Conservation (phyloP, 768 basidiomycete genomes). For the Xerocomus brunneocitrinus region DNA sequence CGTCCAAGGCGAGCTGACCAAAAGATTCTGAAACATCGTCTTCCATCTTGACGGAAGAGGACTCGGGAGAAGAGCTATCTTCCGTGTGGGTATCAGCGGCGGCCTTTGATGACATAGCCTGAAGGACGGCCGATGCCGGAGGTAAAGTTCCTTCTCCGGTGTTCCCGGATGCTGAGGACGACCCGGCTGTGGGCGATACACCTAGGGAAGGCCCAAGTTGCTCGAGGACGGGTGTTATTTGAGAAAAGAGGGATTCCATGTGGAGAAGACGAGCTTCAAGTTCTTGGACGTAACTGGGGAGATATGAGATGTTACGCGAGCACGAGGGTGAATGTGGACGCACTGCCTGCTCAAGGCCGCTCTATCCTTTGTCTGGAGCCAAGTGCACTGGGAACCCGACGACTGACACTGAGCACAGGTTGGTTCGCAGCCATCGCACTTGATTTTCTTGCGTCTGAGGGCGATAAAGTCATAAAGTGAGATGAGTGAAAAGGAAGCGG, state of each 20-base stretch:
- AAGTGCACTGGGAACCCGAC: conserved; percentile 76
- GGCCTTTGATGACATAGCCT: conserved; percentile 36
- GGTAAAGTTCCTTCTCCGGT: conserved; percentile 18
- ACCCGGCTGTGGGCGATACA: conserved; percentile 32
- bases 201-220: conserved; percentile 58
- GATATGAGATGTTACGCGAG: conserved; percentile 15
- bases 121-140: conserved; percentile 27
- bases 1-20: conserved; percentile 83
- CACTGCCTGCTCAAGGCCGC: conserved; percentile 88
- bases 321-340: conserved; percentile 27
- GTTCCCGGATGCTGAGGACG: conserved; percentile 21
- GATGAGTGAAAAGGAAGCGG: conserved; percentile 11
- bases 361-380: conserved; percentile 89
- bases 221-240: conserved; percentile 75
- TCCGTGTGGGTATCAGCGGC: conserved; percentile 34
- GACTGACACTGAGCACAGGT: conserved; percentile 77
- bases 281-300: conserved; percentile 79
- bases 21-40: conserved; percentile 83
- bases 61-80: conserved; percentile 30
- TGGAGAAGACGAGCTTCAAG: conserved; percentile 82
- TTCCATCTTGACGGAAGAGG: conserved; percentile 35
- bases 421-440: conserved; percentile 86
- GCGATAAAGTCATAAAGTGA: conserved; percentile 16
- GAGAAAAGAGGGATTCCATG: conserved; percentile 83
- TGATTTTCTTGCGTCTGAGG: conserved; percentile 84